phyloP scores from a whole-genome alignment of 257 asterid genomes.

The Orobanche coerulescens region DNA sequence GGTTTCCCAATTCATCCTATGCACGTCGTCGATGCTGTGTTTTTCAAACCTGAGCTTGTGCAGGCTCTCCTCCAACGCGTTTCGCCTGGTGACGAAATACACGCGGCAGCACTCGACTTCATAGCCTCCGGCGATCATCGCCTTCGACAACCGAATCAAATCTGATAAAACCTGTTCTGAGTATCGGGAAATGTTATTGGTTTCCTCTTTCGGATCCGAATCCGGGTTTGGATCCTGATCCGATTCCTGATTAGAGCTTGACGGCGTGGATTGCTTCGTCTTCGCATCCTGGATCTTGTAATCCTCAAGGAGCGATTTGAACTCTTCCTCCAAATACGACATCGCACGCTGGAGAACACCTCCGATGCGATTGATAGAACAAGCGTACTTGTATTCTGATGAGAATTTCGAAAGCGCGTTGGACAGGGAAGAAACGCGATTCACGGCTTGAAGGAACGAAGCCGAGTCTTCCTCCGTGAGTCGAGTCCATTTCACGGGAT shows the following conservation, averaged over 20 bases:
- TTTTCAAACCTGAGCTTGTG: constrained; percentile 53
- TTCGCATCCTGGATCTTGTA: too few species aligned
- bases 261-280: too few species aligned
- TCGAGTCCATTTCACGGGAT: constrained; percentile 42
- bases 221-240: constrained; percentile 20
- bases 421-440: constrained; percentile 40
- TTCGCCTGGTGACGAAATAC: constrained; percentile 47
- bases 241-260: too few species aligned
- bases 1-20: constrained; percentile 62
- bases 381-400: constrained; percentile 43
- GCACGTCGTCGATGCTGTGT: constrained; percentile 70
- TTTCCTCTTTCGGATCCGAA: constrained; percentile 20
- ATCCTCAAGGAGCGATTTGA: constrained; percentile 50
- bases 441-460: constrained; percentile 34
- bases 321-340: constrained; percentile 70
- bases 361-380: constrained; percentile 53
- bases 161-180: constrained; percentile 32
- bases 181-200: constrained; percentile 36
- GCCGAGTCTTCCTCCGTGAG: constrained; percentile 41
- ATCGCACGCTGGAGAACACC: constrained; percentile 59
- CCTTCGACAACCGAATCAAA: constrained; percentile 33
- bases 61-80: constrained; percentile 52
- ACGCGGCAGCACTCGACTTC: constrained; percentile 63
- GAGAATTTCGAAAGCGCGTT: constrained; percentile 31
- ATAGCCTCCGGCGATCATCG: constrained; percentile 53